Conservation (phyloP, 495 filamentous ascomycete genomes). For the Chaetomium fimeti region DNA sequence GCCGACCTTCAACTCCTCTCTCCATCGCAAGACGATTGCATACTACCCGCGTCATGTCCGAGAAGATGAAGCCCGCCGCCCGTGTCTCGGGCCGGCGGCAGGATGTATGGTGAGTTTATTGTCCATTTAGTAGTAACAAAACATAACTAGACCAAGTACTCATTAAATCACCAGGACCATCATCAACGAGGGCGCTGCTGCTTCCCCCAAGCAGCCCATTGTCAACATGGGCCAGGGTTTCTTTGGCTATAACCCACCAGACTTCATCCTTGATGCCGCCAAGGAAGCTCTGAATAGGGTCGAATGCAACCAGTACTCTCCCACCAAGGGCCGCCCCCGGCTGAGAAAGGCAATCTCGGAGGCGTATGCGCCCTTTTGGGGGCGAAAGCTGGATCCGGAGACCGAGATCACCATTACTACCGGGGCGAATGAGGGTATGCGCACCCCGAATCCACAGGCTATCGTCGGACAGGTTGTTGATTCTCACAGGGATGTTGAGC, state of each 20-base stretch:
- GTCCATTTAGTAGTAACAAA: neutral
- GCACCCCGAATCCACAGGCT: neutral
- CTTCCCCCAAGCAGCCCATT: constrained; percentile 85
- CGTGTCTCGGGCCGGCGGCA: constrained; percentile 79
- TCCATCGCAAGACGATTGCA: constrained; percentile 28
- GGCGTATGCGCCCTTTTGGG: constrained; percentile 85
- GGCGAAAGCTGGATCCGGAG: constrained; percentile 73
- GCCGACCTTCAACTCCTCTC: constrained; percentile 13
- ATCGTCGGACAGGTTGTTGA: constrained; percentile 13
- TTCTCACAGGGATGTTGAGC: constrained; percentile 67
- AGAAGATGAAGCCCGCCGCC: constrained; percentile 63
- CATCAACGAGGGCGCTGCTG: constrained; percentile 83
- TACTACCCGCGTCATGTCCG: constrained; percentile 31
- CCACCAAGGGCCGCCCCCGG: constrained; percentile 86
- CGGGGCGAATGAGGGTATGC: constrained; percentile 85
- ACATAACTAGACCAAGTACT: constrained; percentile 5
- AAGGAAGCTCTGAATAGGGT: constrained; percentile 87
- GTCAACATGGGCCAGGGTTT: constrained; percentile 98
- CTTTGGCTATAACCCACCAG: constrained; percentile 94
- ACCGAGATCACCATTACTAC: constrained; percentile 94
- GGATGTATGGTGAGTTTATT: constrained; percentile 79
- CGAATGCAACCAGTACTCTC: constrained; percentile 98
- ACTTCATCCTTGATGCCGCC: constrained; percentile 87
- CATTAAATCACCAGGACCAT: constrained; percentile 69
- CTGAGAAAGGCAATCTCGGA: constrained; percentile 88